A percentile compares a stretch with the other conserved stretches of the same genome.
phyloP scores from a whole-genome alignment of 176 grass and related monocot species.

The Oryza meridionalis region DNA sequence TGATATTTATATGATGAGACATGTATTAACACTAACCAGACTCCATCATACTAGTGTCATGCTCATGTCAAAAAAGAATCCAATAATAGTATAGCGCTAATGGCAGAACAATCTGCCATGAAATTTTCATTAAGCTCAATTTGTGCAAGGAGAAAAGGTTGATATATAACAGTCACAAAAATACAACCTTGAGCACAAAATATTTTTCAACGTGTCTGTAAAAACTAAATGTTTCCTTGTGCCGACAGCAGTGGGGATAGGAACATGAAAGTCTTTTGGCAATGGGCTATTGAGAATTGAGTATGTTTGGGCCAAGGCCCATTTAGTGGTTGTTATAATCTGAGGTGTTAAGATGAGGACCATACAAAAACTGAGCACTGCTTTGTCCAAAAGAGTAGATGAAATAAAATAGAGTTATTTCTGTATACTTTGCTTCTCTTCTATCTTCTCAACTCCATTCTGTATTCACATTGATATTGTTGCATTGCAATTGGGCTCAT shows the following conservation, averaged over 20 bases:
- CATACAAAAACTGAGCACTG: background rate
- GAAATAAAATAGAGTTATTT: background rate
- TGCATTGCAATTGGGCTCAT: background rate
- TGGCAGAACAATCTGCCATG: background rate
- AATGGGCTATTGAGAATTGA: background rate
- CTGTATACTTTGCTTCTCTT: background rate
- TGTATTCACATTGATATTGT: background rate
- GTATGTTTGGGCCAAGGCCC: background rate
- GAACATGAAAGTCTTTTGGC: background rate
- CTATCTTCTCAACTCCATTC: background rate
- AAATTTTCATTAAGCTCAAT: background rate
- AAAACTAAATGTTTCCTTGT: background rate
- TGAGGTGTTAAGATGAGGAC: background rate
- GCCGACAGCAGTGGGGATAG: background rate
- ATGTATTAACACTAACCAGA: background rate
- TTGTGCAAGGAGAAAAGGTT: background rate
- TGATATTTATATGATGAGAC: background rate
- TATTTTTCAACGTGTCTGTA: background rate
- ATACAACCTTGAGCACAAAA: background rate
- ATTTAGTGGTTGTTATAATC: background rate
- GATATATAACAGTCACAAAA: background rate
- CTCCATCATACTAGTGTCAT: background rate
- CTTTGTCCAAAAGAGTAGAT: background rate
- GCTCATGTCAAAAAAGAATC: background rate
- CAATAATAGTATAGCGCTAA: background rate